Percentiles rank a stretch among this genome's conserved stretches.
These are phyloP conservation scores for Leccinum angustisporum DNA, from an alignment of 1,284 basidiomycete species.

Conservation along the genomic window DNA sequence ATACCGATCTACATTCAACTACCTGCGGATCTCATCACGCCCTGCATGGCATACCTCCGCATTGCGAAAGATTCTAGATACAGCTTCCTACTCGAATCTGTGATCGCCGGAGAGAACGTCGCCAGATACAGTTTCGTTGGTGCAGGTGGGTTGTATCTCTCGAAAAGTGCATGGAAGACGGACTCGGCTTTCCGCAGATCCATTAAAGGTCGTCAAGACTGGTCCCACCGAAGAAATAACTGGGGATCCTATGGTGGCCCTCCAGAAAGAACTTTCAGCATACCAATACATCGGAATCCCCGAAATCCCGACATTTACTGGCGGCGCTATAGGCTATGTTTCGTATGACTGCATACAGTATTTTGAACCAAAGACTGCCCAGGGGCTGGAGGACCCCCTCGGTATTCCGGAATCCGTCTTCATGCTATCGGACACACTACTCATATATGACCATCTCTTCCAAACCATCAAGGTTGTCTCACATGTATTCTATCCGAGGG, in stretches of 20 bases:
- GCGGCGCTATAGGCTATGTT: conserved; percentile 97
- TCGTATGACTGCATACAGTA: conserved; percentile 95
- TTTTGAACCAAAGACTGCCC: conserved; percentile 92
- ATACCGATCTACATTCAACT: conserved; percentile 92
- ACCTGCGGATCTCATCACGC: conserved; percentile 95
- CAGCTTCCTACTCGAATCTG: conserved; percentile 91
- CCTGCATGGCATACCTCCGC: conserved; percentile 95
- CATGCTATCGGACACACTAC: conserved; percentile 93
- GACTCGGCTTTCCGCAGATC: conserved; percentile 56
- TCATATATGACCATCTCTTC: conserved; percentile 97
- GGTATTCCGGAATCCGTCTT: conserved; percentile 94
- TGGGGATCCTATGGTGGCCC: conserved; percentile 85
- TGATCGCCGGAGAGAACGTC: conserved; percentile 87
- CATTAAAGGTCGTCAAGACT: conserved; percentile 88
- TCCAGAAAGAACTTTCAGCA: conserved; percentile 85
- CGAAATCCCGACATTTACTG: conserved; percentile 92
- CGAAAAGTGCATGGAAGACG: not conserved
- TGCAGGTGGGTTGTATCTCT: conserved; percentile 62
- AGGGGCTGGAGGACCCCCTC: conserved; percentile 71
- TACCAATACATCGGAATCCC: conserved; percentile 92
- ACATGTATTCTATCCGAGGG: conserved; percentile 85
- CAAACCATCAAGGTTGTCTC: conserved; percentile 95
- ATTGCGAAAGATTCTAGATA: conserved; percentile 90
- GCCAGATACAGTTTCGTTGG: conserved; percentile 97
- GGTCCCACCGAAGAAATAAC: conserved; percentile 81